phyloP scores from a whole-genome alignment of 2,329 filamentous ascomycete genomes.

The Fusarium pseudocircinatum region DNA sequence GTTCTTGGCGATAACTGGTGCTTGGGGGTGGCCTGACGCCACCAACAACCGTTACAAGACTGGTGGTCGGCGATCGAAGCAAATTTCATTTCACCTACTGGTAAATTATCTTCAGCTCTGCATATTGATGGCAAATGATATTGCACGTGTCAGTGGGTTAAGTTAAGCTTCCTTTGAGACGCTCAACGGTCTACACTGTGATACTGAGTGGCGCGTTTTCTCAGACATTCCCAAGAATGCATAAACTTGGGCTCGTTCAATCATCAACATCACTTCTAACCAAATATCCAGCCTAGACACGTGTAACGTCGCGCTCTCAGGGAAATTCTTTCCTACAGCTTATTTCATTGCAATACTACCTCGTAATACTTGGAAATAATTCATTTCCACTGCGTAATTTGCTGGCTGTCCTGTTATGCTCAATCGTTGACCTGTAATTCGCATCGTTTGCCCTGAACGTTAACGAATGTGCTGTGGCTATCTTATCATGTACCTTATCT shows the following conservation, averaged over 20 bases:
- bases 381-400: neutral
- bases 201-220: accelerated
- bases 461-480: accelerated
- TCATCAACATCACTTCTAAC: no score
- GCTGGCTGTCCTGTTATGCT: neutral
- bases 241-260: no score
- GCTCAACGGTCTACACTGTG: accelerated
- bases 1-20: neutral
- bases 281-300: no score
- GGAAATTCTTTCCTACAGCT: no score
- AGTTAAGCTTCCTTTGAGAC: neutral
- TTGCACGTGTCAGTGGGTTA: accelerated
- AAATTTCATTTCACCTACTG: accelerated
- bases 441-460: neutral
- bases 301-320: no score
- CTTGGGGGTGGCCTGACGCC: neutral
- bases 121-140: accelerated
- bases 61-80: neutral
- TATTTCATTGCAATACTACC: no score
- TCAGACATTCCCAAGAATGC: no score
- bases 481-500: neutral
- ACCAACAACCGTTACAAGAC: no score
- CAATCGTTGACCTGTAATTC: neutral
- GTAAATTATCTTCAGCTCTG: accelerated
- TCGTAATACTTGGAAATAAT: no score